These are phyloP conservation scores for Myxozyma geophila DNA, from an alignment of 805 yeast species.

Conservation along the genomic window DNA sequence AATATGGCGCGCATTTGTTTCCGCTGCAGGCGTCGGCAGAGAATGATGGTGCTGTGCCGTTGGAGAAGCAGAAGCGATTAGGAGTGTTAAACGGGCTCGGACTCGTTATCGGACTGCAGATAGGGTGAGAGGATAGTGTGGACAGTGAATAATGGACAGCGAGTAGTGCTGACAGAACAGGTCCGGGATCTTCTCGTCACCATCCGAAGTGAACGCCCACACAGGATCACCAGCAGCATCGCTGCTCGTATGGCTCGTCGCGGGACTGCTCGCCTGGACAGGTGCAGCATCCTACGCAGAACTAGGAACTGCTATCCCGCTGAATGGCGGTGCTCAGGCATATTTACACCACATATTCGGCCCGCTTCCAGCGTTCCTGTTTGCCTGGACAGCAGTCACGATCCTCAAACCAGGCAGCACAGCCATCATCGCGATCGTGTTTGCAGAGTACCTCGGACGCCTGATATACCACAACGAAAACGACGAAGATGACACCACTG, in stretches of 20 bases:
- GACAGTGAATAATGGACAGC: background rate
- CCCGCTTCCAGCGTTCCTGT: constrained; percentile 46
- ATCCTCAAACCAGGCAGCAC: constrained; percentile 50
- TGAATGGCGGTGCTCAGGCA: constrained; percentile 50
- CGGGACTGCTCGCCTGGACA: constrained; percentile 51
- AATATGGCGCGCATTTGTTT: constrained; percentile 41
- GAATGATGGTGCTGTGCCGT: constrained; percentile 34
- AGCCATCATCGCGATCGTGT: constrained; percentile 49
- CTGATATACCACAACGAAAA: constrained; percentile 19
- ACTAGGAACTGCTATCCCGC: constrained; percentile 49
- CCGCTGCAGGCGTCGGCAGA: constrained; percentile 40
- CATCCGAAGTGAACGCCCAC: constrained; percentile 46
- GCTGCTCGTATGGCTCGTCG: constrained; percentile 47
- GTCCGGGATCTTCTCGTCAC: constrained; percentile 52
- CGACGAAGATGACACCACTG: constrained; percentile 28
- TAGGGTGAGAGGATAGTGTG: constrained; percentile 42
- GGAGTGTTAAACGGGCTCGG: constrained; percentile 45
- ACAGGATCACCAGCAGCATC: constrained; percentile 49
- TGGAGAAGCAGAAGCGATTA: constrained; percentile 39
- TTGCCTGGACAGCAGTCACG: constrained; percentile 48
- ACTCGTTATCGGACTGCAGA: constrained; percentile 50
- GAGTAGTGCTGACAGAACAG: constrained; percentile 8
- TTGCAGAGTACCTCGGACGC: constrained; percentile 48
- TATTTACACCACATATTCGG: constrained; percentile 48
- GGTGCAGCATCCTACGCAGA: constrained; percentile 52